Evolutionary conservation across 2,329 filamentous ascomycete genomes (phyloP).

Genomic region (Teratosphaeriaceae sp.): DNA sequence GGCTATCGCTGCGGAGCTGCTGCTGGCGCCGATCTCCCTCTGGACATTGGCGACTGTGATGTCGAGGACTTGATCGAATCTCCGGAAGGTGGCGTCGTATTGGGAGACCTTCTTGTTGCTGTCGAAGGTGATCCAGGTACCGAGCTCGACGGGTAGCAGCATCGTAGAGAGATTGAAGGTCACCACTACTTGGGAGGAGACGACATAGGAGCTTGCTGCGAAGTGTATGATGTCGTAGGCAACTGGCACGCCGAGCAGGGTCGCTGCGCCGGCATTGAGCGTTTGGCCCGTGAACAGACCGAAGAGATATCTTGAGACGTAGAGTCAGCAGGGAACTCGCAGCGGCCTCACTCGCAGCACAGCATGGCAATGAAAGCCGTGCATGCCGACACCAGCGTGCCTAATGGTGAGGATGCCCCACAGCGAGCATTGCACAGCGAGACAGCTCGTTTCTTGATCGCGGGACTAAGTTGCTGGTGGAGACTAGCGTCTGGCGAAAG

Average conservation of each 20-base stretch:
- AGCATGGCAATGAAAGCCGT: too few species aligned
- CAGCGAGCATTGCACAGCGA: too few species aligned
- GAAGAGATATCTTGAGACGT: too few species aligned
- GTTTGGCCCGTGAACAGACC: conserved; percentile 4
- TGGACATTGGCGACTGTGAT: background rate
- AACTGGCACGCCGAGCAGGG: conserved; percentile 1
- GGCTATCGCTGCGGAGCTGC: background rate
- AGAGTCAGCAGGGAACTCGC: too few species aligned
- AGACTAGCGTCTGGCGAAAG: too few species aligned
- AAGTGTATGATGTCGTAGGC: conserved; percentile 5
- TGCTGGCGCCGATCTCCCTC: background rate
- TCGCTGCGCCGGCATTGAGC: background rate
- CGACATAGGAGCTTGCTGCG: conserved; percentile 3
- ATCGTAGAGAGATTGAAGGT: conserved; percentile 1
- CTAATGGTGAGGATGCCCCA: too few species aligned
- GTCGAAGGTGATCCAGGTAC: conserved; percentile 1
- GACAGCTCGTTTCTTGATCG: too few species aligned
- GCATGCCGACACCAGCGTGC: too few species aligned
- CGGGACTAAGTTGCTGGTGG: too few species aligned
- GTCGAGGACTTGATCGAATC: conserved; percentile 1
- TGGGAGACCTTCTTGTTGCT: conserved; percentile 4
- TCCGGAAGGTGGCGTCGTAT: conserved; percentile 5
- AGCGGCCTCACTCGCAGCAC: too few species aligned
- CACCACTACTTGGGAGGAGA: background rate
- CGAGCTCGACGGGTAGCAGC: conserved; percentile 1